Conservation (phyloP, 371 early-diverging fungal species). For the Chytridium lagenaria region DNA sequence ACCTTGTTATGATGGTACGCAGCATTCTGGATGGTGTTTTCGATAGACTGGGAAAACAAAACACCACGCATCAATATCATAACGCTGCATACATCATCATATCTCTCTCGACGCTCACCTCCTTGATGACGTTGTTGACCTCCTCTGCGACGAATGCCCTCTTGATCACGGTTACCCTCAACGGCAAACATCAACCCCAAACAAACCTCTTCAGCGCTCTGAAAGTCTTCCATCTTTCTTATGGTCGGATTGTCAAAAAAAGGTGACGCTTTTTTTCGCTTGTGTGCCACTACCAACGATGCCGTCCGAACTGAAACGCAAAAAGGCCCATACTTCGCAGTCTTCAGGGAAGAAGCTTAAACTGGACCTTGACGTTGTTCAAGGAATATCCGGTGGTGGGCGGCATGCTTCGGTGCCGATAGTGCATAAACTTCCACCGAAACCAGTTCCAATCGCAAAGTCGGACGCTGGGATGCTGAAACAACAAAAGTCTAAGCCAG, state of each 20-base stretch:
- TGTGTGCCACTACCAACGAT: too few relatives aligned
- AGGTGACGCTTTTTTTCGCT: too few relatives aligned
- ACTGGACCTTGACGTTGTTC: too few relatives aligned
- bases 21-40: constrained; percentile 64
- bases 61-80: not conserved
- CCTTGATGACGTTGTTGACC: constrained; percentile 62
- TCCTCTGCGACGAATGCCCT: constrained; percentile 65
- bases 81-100: not conserved
- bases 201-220: constrained; percentile 45
- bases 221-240: constrained; percentile 51
- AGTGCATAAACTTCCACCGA: too few relatives aligned
- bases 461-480: too few relatives aligned
- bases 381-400: too few relatives aligned
- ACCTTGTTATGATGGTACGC: constrained; percentile 74
- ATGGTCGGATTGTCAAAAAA: too few relatives aligned
- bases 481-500: too few relatives aligned
- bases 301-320: not conserved
- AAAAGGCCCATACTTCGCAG: not conserved
- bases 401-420: too few relatives aligned
- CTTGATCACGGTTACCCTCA: constrained; percentile 29
- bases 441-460: too few relatives aligned
- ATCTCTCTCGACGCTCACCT: constrained; percentile 37
- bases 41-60: constrained; percentile 56
- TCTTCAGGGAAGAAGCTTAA: too few relatives aligned
- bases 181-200: not conserved